Evolutionary conservation across 2,329 filamentous ascomycete species (phyloP).

Genomic region (Fusarium poae): DNA sequence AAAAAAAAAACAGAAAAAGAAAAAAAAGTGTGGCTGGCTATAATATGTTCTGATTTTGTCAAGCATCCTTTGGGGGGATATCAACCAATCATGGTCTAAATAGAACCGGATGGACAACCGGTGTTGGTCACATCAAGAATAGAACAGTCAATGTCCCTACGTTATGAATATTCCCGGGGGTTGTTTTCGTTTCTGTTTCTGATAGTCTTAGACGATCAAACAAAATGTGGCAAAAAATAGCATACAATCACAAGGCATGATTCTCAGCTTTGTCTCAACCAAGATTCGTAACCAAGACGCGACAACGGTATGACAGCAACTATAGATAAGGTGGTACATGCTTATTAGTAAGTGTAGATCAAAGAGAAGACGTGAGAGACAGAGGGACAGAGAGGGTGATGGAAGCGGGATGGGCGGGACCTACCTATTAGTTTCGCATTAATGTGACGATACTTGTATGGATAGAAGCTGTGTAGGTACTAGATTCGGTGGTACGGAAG

Average conservation of each 20-base stretch:
- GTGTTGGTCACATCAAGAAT: slow-evolving; percentile 25
- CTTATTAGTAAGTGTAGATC: neutral
- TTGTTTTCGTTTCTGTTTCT: neutral
- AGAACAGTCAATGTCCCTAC: slow-evolving; percentile 28
- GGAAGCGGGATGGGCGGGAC: slow-evolving; percentile 38
- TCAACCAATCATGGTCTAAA: slow-evolving; percentile 22
- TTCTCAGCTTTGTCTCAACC: slow-evolving; percentile 2
- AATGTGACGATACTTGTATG: neutral
- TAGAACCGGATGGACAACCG: slow-evolving; percentile 40
- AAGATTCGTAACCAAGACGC: slow-evolving; percentile 24
- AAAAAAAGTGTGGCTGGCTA: neutral
- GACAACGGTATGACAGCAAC: slow-evolving; percentile 19
- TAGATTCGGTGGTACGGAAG: slow-evolving; percentile 42
- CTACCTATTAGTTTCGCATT: slow-evolving; percentile 13
- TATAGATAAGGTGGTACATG: neutral
- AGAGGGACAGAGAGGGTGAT: slow-evolving; percentile 3
- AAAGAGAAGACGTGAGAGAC: neutral
- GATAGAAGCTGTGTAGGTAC: slow-evolving; percentile 14
- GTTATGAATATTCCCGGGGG: slow-evolving; percentile 24
- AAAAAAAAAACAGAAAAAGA: slow-evolving; percentile 10
- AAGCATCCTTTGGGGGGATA: neutral
- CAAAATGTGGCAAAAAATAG: slow-evolving; percentile 25
- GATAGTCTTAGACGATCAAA: slow-evolving; percentile 1
- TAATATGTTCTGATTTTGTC: slow-evolving; percentile 7
- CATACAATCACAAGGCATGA: slow-evolving; percentile 5